These are phyloP conservation scores for Allantophomopsis lycopodina DNA, from an alignment of 2,329 filamentous ascomycete genomes.

Conservation along the genomic window DNA sequence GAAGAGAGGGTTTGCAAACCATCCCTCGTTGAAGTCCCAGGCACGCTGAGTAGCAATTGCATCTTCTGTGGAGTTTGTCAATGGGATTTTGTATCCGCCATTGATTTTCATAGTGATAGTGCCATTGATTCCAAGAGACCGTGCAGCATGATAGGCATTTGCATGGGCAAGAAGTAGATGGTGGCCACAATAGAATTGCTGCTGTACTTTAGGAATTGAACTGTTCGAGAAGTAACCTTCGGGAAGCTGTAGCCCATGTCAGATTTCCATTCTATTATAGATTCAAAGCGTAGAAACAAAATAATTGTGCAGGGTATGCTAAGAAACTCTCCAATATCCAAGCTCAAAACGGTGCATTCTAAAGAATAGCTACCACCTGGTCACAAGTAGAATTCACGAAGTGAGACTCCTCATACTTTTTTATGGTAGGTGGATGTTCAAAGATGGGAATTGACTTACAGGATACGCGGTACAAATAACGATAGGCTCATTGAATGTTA, in stretches of 20 bases:
- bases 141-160: slow-evolving; percentile 33
- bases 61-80: slow-evolving; percentile 20
- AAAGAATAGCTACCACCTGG: too few relatives aligned
- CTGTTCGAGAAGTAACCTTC: slow-evolving; percentile 21
- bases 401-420: neutral
- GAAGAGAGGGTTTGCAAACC: slow-evolving; percentile 38
- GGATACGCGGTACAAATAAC: slow-evolving; percentile 13
- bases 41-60: slow-evolving; percentile 13
- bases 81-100: slow-evolving; percentile 33
- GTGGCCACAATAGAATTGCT: slow-evolving; percentile 23
- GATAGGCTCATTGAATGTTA: slow-evolving; percentile 38
- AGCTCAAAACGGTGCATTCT: too few relatives aligned
- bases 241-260: slow-evolving; percentile 6
- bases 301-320: too few relatives aligned
- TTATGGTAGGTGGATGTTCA: neutral
- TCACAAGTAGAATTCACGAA: too few relatives aligned
- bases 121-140: slow-evolving; percentile 33
- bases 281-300: too few relatives aligned
- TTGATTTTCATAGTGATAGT: slow-evolving; percentile 27
- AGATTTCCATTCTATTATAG: too few relatives aligned
- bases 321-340: too few relatives aligned
- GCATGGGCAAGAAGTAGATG: slow-evolving; percentile 33
- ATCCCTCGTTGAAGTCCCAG: slow-evolving; percentile 25
- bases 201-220: slow-evolving; percentile 22
- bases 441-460: slow-evolving; percentile 4